Conservation (phyloP, 768 basidiomycete genomes). For the Tremella yokohamensis region DNA sequence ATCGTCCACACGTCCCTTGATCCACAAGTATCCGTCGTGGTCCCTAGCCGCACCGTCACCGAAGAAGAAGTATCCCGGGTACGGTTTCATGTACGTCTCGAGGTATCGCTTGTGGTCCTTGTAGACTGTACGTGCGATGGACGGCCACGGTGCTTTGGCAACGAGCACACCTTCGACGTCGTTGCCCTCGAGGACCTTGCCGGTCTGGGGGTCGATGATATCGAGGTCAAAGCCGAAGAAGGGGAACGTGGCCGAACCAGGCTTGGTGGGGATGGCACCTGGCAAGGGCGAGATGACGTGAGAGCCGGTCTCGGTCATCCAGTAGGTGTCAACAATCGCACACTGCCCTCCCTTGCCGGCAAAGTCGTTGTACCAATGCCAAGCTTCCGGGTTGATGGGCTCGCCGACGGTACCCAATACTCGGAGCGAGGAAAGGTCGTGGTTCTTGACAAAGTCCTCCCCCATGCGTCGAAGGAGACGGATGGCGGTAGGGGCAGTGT, state of each 20-base stretch:
- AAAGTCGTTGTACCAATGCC: conserved; percentile 98
- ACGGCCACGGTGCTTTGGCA: conserved; percentile 86
- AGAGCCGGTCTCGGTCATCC: conserved; percentile 97
- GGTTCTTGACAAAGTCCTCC: conserved; percentile 72
- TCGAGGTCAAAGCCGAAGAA: conserved; percentile 93
- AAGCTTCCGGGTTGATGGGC: conserved; percentile 98
- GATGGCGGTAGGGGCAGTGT: conserved; percentile 63
- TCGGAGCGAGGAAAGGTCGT: conserved; percentile 77
- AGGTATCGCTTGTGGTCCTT: conserved; percentile 83
- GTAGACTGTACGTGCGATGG: conserved; percentile 87
- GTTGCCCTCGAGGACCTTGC: conserved; percentile 68
- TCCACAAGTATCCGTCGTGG: conserved; percentile 96
- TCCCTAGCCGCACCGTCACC: conserved; percentile 95
- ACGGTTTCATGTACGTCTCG: conserved; percentile 76
- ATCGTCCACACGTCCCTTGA: conserved; percentile 94
- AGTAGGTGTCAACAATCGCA: conserved; percentile 80
- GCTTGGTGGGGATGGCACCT: conserved; percentile 91
- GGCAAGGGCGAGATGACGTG: conserved; percentile 94
- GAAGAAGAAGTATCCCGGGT: conserved; percentile 92
- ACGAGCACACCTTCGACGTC: conserved; percentile 86
- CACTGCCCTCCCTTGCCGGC: conserved; percentile 75
- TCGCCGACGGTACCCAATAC: conserved; percentile 92
- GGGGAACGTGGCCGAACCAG: conserved; percentile 92
- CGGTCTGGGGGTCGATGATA: conserved; percentile 78
- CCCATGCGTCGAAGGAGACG: conserved; percentile 83